Base-by-base conservation (phyloP, 208 protist genomes). In the Leishmania tropica region DNA sequence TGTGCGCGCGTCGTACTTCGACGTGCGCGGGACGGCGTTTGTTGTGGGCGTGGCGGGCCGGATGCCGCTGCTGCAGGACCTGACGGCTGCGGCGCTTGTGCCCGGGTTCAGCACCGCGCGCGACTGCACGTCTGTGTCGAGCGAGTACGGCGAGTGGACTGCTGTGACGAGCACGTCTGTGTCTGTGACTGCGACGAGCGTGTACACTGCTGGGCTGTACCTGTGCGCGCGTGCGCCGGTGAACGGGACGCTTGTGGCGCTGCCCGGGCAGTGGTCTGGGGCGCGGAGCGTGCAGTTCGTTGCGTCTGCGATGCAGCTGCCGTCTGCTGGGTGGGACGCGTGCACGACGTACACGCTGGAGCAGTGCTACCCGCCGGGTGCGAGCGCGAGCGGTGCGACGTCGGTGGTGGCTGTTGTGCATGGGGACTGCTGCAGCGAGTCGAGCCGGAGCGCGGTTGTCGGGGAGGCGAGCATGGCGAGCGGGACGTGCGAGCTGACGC, bases 211-310 rank as follows among this genome's bases (percentile, higher is more conserved):
- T 53, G 47, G 65, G 21, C 75, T 93, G 60, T 93, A 91, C 80
- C 83, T 93, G 24, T 93, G 92, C 80, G 89, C 92, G n/a, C 67
- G 45, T 31, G 84, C 87, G 19, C 84, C 86, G n/a, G 68, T 88
- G 37, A 95, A 95, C 85, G 71, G 67, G 62, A 86, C 88, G 37
- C n/a, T 87, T 65, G 79, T 85, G 40, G 81, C 83, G 31, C 74
- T 95, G 53, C 92, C 91, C 42, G 64, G 48, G 3, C 67, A n/a
- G 31, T 60, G 37, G 45, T 13, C 73, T 53, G 45, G 21, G 31
- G 35, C 7, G 37, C 65, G 54, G 19, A 47, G 70, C 75, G n/a
- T 91, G 28, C 60, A 72, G 45, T 89, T 90, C 75, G 45, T 83
- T 47, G 76, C 79, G 76, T 83, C 81, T 11, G 45, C 51, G 28